Base-by-base conservation (phyloP, 257 asterid species). In the Primulina tabacum region DNA sequence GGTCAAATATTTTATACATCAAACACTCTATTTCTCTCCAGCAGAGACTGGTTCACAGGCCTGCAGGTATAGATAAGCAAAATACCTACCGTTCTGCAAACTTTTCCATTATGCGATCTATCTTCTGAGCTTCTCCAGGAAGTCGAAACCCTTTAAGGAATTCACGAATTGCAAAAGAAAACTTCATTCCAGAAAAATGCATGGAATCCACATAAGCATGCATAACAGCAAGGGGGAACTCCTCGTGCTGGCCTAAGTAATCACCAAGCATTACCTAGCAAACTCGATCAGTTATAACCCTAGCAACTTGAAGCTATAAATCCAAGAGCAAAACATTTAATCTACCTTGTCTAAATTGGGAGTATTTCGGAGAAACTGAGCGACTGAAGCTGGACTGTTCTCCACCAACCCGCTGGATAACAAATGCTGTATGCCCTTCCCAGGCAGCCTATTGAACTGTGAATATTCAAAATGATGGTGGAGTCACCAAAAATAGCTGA, bases 41-140 rank as follows among this genome's bases (percentile, higher is more conserved):
- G 64, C 50, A 40, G 58, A 63, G 60, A 71, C 24, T 64, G 62
- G 73, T 65, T 64, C 74, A 35, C 37, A 30, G 29, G 62, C 65
- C 69, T 16, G 70, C 30, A 73, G 60, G 65, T 70, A 60, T 43
- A 71, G 72, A 38, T 68, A 76, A 29, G 71, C 26, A 77, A 78
- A 74, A 71, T 65, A 74, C 86, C 64, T 79, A 91, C 99, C 99
- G 93, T 84, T 91, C 99, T 37, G 99, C 99, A 76, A 94, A 91
- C 78, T 94, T 94, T 80, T 94, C 99, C 97, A 94, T 94, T 61
- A 94, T 91, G 74, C 98, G 97, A 76, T 94, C 99, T 79, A 94
- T 92, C 88, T 91, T 94, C 88, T 94, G 99, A 78, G 98, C 99
- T 86, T 94, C 99, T 71, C 97, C 98, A 20, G 99, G 99, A 84